Evolutionary conservation across 176 grass and related monocot genomes (phyloP), one percentile per base, ranked within the genome.

Genomic region (Oryza rufipogon): DNA sequence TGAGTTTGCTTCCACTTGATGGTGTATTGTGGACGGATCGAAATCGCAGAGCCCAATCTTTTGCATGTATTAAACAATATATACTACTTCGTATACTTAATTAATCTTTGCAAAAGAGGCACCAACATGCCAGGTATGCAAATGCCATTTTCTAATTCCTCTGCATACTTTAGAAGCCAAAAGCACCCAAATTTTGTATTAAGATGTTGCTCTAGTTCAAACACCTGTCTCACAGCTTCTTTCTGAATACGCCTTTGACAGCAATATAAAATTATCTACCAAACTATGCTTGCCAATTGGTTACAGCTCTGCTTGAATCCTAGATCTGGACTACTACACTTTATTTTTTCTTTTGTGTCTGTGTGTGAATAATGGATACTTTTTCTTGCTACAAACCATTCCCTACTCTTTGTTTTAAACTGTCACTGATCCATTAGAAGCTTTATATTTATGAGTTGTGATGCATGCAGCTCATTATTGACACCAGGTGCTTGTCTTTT

Each of bases 201-300:
- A 20, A 36, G 74, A 83, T 41, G 79, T 90, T 56, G 78, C 46
- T 71, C 69, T 44, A 13, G 81, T 58, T 87, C 85, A 20, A 83
- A 90, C 84, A 90, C 80, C 80, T 83, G 79, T 79, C 80, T 83
- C 47, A 66, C 73, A 16, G 80, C 80, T 87, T 84, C 85, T 91
- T 91, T 83, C n/a, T 17, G 80, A 75, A 30, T 60, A 79, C 67
- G 68, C 67, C 80, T 90, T 87, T 80, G 70, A 47, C 54, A 71
- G 15, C 30, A 64, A 73, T 83, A 66, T 78, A 5, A 78, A 32
- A 72, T 77, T 8, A 10, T 4, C 28, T 32, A 45, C 79, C 26
- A 82, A 64, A 72, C 69, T 70, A 79, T 80, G 64, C 70, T 1
- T 33, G 85, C 89, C 76, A 65, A 87, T 78, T 80, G 89, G 75